Evolutionary conservation across 345 rosid species (phyloP).

Genomic region (Acer saccharum): DNA sequence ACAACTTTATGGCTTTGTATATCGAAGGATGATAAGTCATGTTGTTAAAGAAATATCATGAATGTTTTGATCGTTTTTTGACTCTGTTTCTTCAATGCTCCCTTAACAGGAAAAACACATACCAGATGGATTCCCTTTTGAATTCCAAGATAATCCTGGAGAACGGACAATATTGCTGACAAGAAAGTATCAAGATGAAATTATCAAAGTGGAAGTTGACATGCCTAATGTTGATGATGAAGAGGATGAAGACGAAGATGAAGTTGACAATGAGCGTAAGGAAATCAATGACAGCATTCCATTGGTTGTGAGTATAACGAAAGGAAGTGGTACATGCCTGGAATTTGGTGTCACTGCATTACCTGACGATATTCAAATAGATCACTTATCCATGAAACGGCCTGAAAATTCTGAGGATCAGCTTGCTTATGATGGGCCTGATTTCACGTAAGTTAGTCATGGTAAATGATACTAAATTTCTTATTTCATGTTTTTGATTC

Average conservation of each 20-base stretch:
- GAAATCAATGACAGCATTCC: conserved; percentile 33
- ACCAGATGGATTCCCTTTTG: conserved; percentile 58
- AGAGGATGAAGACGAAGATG: conserved; percentile 30
- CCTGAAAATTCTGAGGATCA: conserved; percentile 37
- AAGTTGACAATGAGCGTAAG: conserved; percentile 25
- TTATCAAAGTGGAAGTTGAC: conserved; percentile 57
- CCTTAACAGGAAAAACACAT: conserved; percentile 27
- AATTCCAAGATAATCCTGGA: conserved; percentile 55
- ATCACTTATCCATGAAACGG: conserved; percentile 49
- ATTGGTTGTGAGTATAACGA: conserved; percentile 50
- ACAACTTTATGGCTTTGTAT: neutral
- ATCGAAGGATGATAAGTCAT: neutral
- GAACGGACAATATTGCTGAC: conserved; percentile 48
- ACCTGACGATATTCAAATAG: conserved; percentile 51
- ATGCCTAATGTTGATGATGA: conserved; percentile 23
- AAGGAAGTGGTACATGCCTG: conserved; percentile 38
- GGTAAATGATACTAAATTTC: neutral
- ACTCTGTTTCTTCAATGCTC: neutral
- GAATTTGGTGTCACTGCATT: conserved; percentile 61
- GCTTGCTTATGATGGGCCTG: conserved; percentile 72
- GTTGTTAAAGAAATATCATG: neutral
- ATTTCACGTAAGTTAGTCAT: conserved; percentile 48
- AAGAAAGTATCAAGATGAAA: conserved; percentile 48
- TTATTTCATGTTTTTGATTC: neutral
- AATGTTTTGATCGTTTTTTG: neutral